Percentiles rank a stretch among this genome's conserved stretches.
Conservation (phyloP, 192 early-diverging fungal genomes). For the Backusella mclennaniae region DNA sequence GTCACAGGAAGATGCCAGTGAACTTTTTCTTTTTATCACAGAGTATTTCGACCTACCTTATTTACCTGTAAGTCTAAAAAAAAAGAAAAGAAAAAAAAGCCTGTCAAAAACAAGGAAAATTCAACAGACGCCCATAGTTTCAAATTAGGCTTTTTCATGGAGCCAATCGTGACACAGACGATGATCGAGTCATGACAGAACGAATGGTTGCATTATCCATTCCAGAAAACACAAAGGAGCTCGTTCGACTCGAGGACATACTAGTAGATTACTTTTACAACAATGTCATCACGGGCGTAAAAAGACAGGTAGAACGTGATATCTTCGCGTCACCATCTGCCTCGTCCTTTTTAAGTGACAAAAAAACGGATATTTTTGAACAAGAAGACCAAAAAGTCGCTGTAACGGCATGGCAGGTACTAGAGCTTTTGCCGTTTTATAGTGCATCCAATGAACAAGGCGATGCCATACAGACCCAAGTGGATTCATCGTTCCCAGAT, state of each 20-base stretch:
- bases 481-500: conserved; percentile 52
- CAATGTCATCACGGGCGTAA: conserved; percentile 56
- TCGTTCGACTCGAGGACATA: conserved; percentile 49
- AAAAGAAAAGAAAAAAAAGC: background rate
- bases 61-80: conserved; percentile 49
- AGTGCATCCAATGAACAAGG: conserved; percentile 66
- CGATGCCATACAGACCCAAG: conserved; percentile 35
- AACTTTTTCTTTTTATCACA: conserved; percentile 69
- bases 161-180: conserved; percentile 58
- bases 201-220: conserved; percentile 42
- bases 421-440: conserved; percentile 71
- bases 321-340: background rate
- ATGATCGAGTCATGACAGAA: conserved; percentile 67
- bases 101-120: background rate
- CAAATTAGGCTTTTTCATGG: conserved; percentile 66
- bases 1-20: conserved; percentile 66
- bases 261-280: conserved; percentile 65
- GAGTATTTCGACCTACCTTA: conserved; percentile 64
- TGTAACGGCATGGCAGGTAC: conserved; percentile 69
- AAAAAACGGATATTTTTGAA: background rate
- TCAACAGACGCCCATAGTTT: conserved; percentile 16
- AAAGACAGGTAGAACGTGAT: conserved; percentile 31
- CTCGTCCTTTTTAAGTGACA: background rate
- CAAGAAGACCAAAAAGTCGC: conserved; percentile 40
- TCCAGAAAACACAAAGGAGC: conserved; percentile 8